phyloP scores from a whole-genome alignment of 495 filamentous ascomycete genomes.

The Pyrenula aspistea region DNA sequence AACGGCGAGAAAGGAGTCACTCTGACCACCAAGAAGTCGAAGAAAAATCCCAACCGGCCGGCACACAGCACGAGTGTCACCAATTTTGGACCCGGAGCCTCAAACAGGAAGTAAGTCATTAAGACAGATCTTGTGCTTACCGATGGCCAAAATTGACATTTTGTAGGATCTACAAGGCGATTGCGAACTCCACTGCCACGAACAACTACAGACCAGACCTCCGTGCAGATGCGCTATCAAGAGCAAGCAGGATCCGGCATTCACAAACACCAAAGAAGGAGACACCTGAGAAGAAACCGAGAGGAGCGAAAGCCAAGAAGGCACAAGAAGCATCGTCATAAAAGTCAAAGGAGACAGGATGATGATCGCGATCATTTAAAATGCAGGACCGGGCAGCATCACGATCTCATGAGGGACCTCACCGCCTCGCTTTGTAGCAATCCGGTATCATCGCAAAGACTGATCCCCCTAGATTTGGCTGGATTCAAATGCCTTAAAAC shows the following conservation, averaged over 20 bases:
- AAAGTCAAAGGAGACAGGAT: no score
- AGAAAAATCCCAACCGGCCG: constrained; percentile 54
- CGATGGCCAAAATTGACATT: constrained; percentile 8
- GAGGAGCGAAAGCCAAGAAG: constrained; percentile 74
- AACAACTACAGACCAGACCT: constrained; percentile 77
- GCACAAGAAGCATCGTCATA: constrained; percentile 33
- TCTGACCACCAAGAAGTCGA: constrained; percentile 72
- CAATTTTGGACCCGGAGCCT: constrained; percentile 55
- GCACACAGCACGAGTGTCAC: constrained; percentile 48
- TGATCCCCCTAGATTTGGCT: no score
- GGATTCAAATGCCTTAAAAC: no score
- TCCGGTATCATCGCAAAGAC: no score
- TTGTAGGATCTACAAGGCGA: constrained; percentile 70
- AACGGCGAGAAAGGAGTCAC: constrained; percentile 58
- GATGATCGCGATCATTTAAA: no score
- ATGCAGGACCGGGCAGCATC: no score
- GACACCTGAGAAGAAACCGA: constrained; percentile 53
- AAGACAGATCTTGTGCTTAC: neutral
- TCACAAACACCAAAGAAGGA: constrained; percentile 73
- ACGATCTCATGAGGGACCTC: no score
- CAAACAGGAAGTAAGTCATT: constrained; percentile 68
- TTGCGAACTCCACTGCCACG: constrained; percentile 72
- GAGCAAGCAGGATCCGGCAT: constrained; percentile 73
- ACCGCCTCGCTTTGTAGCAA: no score
- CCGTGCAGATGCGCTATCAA: constrained; percentile 73